phyloP scores from a whole-genome alignment of 768 basidiomycete genomes.

The Lactarius psammicola region DNA sequence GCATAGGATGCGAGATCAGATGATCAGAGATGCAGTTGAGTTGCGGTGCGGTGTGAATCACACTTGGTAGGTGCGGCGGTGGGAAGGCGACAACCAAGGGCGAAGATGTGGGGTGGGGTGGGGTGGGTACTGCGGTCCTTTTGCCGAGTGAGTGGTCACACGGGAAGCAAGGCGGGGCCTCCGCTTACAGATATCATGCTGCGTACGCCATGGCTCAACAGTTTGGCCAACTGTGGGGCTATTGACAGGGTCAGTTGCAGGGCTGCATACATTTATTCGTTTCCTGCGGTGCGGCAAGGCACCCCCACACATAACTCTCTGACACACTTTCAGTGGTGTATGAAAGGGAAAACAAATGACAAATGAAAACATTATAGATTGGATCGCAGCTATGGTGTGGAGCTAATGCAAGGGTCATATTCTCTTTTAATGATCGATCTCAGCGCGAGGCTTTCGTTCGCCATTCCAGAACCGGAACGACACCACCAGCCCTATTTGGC shows the following conservation, averaged over 20 bases:
- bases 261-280: not conserved
- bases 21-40: not conserved
- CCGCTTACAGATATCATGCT: not conserved
- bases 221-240: not conserved
- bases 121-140: not conserved
- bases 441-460: not conserved
- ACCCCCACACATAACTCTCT: not conserved
- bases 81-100: not conserved
- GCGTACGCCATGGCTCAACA: not conserved
- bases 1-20: not conserved
- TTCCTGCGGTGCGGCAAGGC: not conserved
- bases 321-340: not conserved
- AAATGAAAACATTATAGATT: not conserved
- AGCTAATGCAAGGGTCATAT: not conserved
- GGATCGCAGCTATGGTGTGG: not conserved
- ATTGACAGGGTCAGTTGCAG: not conserved
- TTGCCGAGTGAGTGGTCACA: not conserved
- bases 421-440: not conserved
- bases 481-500: not conserved
- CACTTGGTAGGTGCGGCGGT: not conserved
- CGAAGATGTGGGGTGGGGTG: not conserved
- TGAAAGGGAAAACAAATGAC: not conserved
- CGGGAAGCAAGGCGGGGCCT: not conserved
- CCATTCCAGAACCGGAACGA: not conserved
- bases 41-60: not conserved